Conservation (phyloP, 345 rosid species). For the Erucastrum elatum region DNA sequence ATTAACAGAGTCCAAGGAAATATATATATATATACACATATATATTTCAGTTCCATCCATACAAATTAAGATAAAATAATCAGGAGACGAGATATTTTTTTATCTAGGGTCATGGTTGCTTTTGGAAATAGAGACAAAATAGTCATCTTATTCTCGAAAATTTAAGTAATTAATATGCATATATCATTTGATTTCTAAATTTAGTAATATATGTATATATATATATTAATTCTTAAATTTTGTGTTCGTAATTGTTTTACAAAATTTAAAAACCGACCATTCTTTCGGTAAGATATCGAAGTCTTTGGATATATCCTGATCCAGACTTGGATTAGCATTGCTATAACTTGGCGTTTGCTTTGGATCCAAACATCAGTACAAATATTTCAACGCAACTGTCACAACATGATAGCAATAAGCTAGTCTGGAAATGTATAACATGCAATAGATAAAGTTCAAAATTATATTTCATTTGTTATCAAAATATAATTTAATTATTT, state of each 20-base stretch:
- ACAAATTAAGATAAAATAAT: neutral
- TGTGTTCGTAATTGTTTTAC: too few relatives aligned
- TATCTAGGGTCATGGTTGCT: neutral
- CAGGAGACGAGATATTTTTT: neutral
- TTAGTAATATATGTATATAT: too few relatives aligned
- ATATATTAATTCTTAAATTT: too few relatives aligned
- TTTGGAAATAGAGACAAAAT: too few relatives aligned
- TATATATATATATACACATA: too few relatives aligned
- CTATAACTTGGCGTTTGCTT: neutral
- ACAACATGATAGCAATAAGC: slow-evolving; percentile 8
- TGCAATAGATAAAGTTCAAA: neutral
- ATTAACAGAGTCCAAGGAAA: too few relatives aligned
- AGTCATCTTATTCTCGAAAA: too few relatives aligned
- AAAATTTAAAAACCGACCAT: too few relatives aligned
- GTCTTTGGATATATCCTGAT: neutral
- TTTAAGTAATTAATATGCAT: too few relatives aligned
- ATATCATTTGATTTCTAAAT: too few relatives aligned
- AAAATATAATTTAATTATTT: neutral
- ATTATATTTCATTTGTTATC: neutral
- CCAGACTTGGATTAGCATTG: neutral
- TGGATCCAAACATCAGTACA: neutral
- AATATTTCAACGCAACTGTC: slow-evolving; percentile 9
- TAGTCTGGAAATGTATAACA: neutral
- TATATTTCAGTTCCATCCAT: too few relatives aligned
- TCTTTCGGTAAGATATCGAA: neutral